A percentile compares a stretch with the other conserved stretches of the same genome.
Evolutionary conservation across 2,329 filamentous ascomycete genomes (phyloP).

Genomic region (Cucurbitaria berberidis): DNA sequence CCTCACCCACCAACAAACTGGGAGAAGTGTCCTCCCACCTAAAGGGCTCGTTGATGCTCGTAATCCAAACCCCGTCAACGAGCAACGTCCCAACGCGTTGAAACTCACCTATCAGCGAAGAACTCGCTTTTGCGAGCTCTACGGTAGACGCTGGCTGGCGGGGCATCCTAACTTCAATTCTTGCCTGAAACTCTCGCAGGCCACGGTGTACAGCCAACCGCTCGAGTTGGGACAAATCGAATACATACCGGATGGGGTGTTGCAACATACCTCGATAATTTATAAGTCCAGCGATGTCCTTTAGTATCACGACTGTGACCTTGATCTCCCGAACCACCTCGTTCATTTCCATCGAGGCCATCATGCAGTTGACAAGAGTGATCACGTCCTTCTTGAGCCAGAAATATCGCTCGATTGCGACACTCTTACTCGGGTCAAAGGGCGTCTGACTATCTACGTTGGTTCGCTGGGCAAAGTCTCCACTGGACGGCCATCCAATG

Average conservation of each 20-base stretch:
- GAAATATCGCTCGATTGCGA: not conserved
- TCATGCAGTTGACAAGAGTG: not conserved
- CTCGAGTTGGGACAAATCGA: slow-evolving; percentile 1
- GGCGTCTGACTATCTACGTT: too few relatives aligned
- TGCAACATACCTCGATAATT: not conserved
- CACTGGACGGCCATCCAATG: not conserved
- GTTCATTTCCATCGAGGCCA: not conserved
- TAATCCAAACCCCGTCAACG: not conserved
- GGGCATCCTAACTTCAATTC: not conserved
- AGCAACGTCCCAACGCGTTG: not conserved
- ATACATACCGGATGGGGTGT: not conserved
- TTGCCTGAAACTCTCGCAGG: not conserved
- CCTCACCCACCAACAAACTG: too few relatives aligned
- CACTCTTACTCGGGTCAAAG: too few relatives aligned
- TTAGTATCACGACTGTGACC: not conserved
- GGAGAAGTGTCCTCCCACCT: not conserved
- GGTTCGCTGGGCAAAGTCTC: not conserved
- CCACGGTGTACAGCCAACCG: not conserved
- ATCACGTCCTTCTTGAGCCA: not conserved
- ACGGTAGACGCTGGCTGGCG: not conserved
- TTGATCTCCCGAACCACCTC: not conserved
- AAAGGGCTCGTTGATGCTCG: not conserved
- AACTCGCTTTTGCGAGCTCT: not conserved
- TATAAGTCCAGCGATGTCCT: not conserved
- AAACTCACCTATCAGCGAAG: not conserved